Percentiles rank a stretch among this genome's conserved stretches.
phyloP scores from a whole-genome alignment of 441 rosid species.

The Gossypium davidsonii region DNA sequence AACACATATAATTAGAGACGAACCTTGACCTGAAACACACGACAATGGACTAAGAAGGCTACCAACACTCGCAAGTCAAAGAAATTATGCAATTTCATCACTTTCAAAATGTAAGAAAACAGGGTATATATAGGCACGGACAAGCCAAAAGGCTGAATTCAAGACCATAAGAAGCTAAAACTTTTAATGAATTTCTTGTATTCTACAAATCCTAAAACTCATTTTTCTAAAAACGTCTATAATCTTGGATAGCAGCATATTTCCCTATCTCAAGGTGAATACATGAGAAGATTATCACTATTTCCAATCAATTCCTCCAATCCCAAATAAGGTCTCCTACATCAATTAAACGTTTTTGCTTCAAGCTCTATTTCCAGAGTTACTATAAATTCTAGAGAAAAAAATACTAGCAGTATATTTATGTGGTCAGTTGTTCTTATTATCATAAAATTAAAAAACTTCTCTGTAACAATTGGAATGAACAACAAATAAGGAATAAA shows the following conservation, averaged over 20 bases:
- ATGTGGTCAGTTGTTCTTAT: neutral
- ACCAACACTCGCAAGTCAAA: neutral
- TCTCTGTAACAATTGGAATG: neutral
- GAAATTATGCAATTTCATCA: conserved; percentile 1
- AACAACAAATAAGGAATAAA: neutral
- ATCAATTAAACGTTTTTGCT: neutral
- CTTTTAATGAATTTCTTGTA: neutral
- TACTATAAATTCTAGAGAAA: neutral
- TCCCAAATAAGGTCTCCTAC: neutral
- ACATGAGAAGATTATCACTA: neutral
- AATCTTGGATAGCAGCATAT: neutral
- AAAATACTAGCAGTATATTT: neutral
- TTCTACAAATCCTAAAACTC: neutral
- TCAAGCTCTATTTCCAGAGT: conserved; percentile 1
- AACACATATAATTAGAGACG: conserved; percentile 81
- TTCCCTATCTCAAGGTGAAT: neutral
- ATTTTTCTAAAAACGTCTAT: neutral
- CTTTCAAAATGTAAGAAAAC: neutral
- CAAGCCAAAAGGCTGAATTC: neutral
- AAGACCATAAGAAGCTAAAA: neutral
- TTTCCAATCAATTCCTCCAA: neutral
- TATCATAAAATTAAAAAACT: neutral
- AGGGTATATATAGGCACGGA: neutral
- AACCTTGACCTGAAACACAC: conserved; percentile 70
- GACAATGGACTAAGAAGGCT: conserved; percentile 9